Base-by-base conservation (phyloP, 2,329 filamentous ascomycete genomes). In the Pseudofabraea citricarpa region DNA sequence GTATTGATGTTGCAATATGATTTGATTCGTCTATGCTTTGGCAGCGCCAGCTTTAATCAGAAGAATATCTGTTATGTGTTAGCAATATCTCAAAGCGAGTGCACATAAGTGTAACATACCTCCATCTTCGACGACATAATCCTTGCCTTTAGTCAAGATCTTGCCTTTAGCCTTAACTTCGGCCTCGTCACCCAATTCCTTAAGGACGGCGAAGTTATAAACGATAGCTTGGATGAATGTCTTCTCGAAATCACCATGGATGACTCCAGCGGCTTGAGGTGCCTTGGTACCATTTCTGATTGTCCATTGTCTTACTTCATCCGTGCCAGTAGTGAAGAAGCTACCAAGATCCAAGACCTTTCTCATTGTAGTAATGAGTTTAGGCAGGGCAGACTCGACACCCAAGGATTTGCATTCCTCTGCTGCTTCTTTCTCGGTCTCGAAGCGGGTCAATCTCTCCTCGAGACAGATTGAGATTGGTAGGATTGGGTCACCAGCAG, bases 231-330 rank as follows among this genome's bases (percentile, higher is more conserved):
- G 94, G 59, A 98, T 98, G 65, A 98, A 98, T 0, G 94, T 98
- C 83, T 98, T 98, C 70, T 98, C 93, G 55, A 98, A 97, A 65
- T 98, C 93, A 55, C 85, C 88, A 71, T 98, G 93, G 56, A 98
- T 98, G 51, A 98, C 93, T 76, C 93, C 93, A 27, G 93, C 93
- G 36, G 93, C 93, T 62, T 94, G 87, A 15, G 93, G 93, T n/a
- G 93, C 93, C 75, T 98, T 98, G 63, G 85, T 95, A 57, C 90
- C 90, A 61, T 87, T 90, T 47, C 93, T 83, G 64, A 98, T 89
- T 20, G 93, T 98, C 94, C 93, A 98, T 72, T 98, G 93, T 58
- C 93, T 81, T 53, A 98, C 93, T 72, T 98, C 93, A 64, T 98
- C 94, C 19, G 90, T 71, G 60, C 93, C 93, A 24, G 86, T 90